phyloP scores from a whole-genome alignment of 148 eudicot species.

The Amaranthus hypochondriacus region DNA sequence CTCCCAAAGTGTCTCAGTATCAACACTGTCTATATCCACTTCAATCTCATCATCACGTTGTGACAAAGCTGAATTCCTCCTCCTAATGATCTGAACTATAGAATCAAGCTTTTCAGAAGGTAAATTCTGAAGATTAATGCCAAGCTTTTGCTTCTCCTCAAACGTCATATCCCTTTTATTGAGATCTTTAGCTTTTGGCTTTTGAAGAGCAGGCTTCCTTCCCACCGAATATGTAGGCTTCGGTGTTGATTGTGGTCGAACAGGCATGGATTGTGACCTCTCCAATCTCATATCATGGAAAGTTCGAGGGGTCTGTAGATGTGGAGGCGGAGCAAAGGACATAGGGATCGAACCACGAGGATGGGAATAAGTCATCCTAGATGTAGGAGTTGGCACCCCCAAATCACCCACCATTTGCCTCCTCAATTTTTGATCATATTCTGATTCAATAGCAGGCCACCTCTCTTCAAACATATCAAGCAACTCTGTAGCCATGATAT shows the following conservation, averaged over 20 bases:
- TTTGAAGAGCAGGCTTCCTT: slow-evolving; percentile 65
- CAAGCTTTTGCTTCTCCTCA: slow-evolving; percentile 89
- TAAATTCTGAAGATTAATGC: slow-evolving; percentile 69
- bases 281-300: slow-evolving; percentile 39
- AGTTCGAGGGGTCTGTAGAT: slow-evolving; percentile 25
- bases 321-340: slow-evolving; percentile 36
- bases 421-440: slow-evolving; percentile 48
- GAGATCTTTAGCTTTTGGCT: slow-evolving; percentile 85
- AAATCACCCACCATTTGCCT: slow-evolving; percentile 50
- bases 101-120: slow-evolving; percentile 79
- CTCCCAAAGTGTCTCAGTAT: slow-evolving; percentile 91
- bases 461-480: slow-evolving; percentile 62
- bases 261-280: slow-evolving; percentile 50
- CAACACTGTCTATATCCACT: slow-evolving; percentile 87
- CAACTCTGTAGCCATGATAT: slow-evolving; percentile 66
- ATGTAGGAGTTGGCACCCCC: slow-evolving; percentile 55
- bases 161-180: slow-evolving; percentile 86
- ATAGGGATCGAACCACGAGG: slow-evolving; percentile 19
- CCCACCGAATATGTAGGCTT: slow-evolving; percentile 33
- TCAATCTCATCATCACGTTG: slow-evolving; percentile 89
- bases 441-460: slow-evolving; percentile 58
- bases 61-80: slow-evolving; percentile 57
- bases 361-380: slow-evolving; percentile 40
- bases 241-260: slow-evolving; percentile 37
- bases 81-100: slow-evolving; percentile 77